These are phyloP conservation scores for Dimocarpus longan DNA, from an alignment of 345 rosid species.

Conservation along the genomic window DNA sequence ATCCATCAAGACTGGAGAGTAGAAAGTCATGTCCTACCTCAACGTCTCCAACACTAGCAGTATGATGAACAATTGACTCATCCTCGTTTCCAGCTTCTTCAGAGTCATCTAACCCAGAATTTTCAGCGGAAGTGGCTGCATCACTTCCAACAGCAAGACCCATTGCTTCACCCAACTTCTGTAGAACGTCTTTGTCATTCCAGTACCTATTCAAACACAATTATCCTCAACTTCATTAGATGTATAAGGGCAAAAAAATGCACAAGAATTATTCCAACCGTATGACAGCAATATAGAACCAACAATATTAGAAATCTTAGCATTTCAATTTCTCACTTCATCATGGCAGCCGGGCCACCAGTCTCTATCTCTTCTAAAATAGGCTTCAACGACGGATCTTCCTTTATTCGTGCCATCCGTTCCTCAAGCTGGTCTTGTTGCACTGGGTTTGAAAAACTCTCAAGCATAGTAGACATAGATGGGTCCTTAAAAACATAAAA, in stretches of 20 bases:
- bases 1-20: background rate
- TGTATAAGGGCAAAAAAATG: slow-evolving; percentile 8
- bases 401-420: slow-evolving; percentile 79
- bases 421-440: slow-evolving; percentile 87
- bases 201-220: slow-evolving; percentile 64
- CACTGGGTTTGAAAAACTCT: slow-evolving; percentile 75
- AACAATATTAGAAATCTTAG: slow-evolving; percentile 9
- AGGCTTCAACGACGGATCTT: slow-evolving; percentile 87
- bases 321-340: slow-evolving; percentile 61
- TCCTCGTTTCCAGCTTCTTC: slow-evolving; percentile 83
- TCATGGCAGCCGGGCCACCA: slow-evolving; percentile 95
- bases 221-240: slow-evolving; percentile 4
- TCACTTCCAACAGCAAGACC: slow-evolving; percentile 76
- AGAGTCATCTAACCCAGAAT: slow-evolving; percentile 54
- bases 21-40: slow-evolving; percentile 52
- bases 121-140: slow-evolving; percentile 63
- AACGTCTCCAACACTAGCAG: slow-evolving; percentile 95
- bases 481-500: slow-evolving; percentile 65
- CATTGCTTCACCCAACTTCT: slow-evolving; percentile 98
- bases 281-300: slow-evolving; percentile 7
- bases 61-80: slow-evolving; percentile 85
- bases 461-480: slow-evolving; percentile 92
- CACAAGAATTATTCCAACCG: background rate
- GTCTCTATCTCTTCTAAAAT: slow-evolving; percentile 88
- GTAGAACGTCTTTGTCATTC: slow-evolving; percentile 89